Conservation (phyloP, 1,284 basidiomycete genomes). For the Agaricales sp. region DNA sequence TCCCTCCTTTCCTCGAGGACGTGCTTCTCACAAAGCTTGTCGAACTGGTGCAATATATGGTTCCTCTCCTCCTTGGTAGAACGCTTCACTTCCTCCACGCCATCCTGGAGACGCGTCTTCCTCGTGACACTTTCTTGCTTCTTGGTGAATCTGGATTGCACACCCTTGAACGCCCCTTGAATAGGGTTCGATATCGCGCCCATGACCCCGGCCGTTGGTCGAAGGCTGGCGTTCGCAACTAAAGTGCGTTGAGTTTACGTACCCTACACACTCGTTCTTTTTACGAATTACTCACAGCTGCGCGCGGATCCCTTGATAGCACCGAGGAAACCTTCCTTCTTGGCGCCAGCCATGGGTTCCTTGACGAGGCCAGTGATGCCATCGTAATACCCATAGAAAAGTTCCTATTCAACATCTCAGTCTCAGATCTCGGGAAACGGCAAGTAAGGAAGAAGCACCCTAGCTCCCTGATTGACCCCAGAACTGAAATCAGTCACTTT, state of each 20-base stretch:
- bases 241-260: constrained; percentile 2
- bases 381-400: constrained; percentile 36
- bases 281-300: constrained; percentile 27
- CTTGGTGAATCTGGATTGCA: constrained; percentile 19
- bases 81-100: constrained; percentile 22
- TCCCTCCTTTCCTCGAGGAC: constrained; percentile 23
- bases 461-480: constrained; percentile 37
- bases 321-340: constrained; percentile 38
- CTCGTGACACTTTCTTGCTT: constrained; percentile 12
- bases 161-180: constrained; percentile 29
- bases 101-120: constrained; percentile 26
- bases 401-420: constrained; percentile 13
- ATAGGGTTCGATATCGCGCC: constrained; percentile 32
- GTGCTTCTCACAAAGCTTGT: constrained; percentile 17
- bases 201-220: constrained; percentile 34
- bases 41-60: constrained; percentile 27
- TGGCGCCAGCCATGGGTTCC: constrained; percentile 36
- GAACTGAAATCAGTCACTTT: constrained; percentile 30
- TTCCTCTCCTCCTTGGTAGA: constrained; percentile 23
- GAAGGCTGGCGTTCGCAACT: constrained; percentile 34
- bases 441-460: constrained; percentile 18
- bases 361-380: constrained; percentile 43
- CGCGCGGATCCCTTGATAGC: constrained; percentile 37
- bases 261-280: background rate
- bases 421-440: no score